Percentiles rank a stretch among this genome's conserved stretches.
Conservation (phyloP, 2,329 filamentous ascomycete genomes). For the Fusarium verrucosum region DNA sequence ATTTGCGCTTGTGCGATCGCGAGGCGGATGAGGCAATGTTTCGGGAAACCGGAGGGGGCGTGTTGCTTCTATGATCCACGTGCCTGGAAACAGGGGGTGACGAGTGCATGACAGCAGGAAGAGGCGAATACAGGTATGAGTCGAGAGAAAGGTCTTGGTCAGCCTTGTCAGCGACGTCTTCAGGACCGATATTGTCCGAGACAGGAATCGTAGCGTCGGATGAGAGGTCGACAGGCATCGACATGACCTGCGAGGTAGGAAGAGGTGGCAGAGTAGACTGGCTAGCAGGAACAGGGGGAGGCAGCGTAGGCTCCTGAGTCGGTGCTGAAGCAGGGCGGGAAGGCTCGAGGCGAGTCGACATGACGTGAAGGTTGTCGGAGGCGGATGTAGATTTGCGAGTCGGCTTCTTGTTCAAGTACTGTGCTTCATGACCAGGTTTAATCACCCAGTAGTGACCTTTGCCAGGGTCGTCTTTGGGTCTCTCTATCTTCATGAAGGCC, state of each 20-base stretch:
- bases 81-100: constrained; percentile 83
- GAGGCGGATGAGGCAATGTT: constrained; percentile 70
- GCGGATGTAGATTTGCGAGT: constrained; percentile 65
- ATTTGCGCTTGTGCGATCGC: constrained; percentile 78
- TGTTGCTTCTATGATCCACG: constrained; percentile 70
- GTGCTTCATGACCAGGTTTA: constrained; percentile 84
- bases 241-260: constrained; percentile 51
- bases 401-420: constrained; percentile 90
- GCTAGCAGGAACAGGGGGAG: constrained; percentile 53
- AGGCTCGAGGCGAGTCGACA: constrained; percentile 65
- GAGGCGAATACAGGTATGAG: constrained; percentile 73
- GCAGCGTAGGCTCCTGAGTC: constrained; percentile 59
- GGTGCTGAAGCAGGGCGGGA: constrained; percentile 53
- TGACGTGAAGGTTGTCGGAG: constrained; percentile 67
- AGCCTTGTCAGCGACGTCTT: constrained; percentile 57
- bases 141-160: constrained; percentile 55
- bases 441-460: constrained; percentile 99
- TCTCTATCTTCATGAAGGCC: constrained; percentile 93
- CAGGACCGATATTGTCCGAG: constrained; percentile 70
- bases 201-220: constrained; percentile 81
- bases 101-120: constrained; percentile 78
- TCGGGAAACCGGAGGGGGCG: constrained; percentile 75
- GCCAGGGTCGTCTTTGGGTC: constrained; percentile 95
- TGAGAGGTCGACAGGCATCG: constrained; percentile 67
- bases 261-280: constrained; percentile 54